Evolutionary conservation across 441 rosid genomes (phyloP).

Genomic region (Gossypium schwendimanii): DNA sequence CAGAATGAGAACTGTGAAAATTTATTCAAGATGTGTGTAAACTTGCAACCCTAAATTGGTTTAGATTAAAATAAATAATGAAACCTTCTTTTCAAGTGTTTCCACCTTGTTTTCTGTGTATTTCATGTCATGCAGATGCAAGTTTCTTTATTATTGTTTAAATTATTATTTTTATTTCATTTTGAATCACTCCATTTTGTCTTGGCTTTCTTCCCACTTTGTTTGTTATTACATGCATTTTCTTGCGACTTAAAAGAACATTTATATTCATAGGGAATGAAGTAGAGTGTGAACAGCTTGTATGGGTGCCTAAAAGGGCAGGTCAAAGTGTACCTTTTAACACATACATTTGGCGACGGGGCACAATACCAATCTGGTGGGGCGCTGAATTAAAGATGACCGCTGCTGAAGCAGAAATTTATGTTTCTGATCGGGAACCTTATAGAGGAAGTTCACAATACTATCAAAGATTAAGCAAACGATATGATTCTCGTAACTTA

Average conservation of each 20-base stretch:
- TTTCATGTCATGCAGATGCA: neutral
- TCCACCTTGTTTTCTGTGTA: neutral
- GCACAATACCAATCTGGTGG: conserved; percentile 99
- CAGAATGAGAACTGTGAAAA: neutral
- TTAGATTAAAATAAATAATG: neutral
- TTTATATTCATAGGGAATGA: conserved; percentile 68
- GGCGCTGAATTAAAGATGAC: conserved; percentile 93
- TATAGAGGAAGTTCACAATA: conserved; percentile 86
- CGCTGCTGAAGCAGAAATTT: conserved; percentile 94
- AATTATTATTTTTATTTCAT: conserved; percentile 2
- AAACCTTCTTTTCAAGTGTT: neutral
- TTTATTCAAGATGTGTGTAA: neutral
- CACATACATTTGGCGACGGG: conserved; percentile 90
- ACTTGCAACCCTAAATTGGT: neutral
- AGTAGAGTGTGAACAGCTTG: conserved; percentile 97
- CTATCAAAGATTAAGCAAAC: conserved; percentile 76
- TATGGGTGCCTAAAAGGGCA: conserved; percentile 78
- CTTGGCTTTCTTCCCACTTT: neutral
- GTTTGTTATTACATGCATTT: conserved; percentile 17
- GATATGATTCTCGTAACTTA: conserved; percentile 71
- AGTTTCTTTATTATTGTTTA: neutral
- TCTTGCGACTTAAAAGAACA: conserved; percentile 26
- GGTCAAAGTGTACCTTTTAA: conserved; percentile 84
- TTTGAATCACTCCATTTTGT: conserved; percentile 4
- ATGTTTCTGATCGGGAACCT: conserved; percentile 79